Base-by-base conservation (phyloP, 1,139 yeast species). In the Magnusiomyces magnusii region DNA sequence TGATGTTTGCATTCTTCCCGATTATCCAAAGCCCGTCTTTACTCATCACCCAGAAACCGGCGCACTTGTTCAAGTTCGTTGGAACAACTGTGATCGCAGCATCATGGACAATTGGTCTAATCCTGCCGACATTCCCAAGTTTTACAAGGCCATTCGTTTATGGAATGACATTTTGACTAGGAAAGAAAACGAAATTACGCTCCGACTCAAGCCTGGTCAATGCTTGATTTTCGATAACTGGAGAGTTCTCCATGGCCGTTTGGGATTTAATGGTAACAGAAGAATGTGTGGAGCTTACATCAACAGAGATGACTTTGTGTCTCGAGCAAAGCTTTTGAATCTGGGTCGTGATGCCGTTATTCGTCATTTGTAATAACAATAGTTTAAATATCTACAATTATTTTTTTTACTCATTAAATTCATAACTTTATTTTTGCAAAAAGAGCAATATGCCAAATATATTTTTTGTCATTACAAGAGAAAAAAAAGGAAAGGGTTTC, bases 211-310 rank as follows among this genome's bases (percentile, higher is more conserved):
- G 57, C 92, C 92, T 0, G 92, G 91, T 1, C 85, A 82, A 66
- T 82, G 85, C 58, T 73, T 86, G 65, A 59, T 86, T 55, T 86
- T 86, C 68, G 91, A 86, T 68, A 86, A 86, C 70, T 86, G 92
- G 92, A 73, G 93, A 65, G 85, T 85, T 53, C 76, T 86, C 71
- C 93, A 86, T 68, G 85, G 87, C 31, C 78, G 92, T 68, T 82
- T 85, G 56, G 86, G 80, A 60, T 85, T 86, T 64, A 81, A 86
- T 1, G 92, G 92, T 0, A 78, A 80, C 67, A 78, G 92, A 70
- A 76, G 91, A 67, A 79, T 86, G 81, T 86, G 92, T 68, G 93
- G 93, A 10, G 91, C 90, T 1, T 86, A 86, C 69, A 76, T 83
- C 63, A 84, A 84, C 69, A 76, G 87, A 58, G 92, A 86, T 67